Evolutionary conservation across 2,329 filamentous ascomycete genomes (phyloP), one percentile per base, ranked within the genome.

Genomic region (Lachnellula suecica): DNA sequence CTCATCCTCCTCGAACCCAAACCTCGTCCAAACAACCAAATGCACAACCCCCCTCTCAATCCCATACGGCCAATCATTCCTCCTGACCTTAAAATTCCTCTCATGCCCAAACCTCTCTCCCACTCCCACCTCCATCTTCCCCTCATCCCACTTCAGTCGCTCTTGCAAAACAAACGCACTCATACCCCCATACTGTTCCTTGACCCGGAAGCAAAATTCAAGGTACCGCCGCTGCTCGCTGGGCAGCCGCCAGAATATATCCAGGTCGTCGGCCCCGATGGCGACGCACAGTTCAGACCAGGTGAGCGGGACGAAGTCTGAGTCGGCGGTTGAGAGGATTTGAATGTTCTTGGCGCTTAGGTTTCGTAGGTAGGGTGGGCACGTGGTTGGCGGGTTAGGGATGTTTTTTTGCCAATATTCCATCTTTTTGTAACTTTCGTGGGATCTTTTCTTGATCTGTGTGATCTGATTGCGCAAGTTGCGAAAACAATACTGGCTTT

Each of bases 1-100:
- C 29, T 31, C 29, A 31, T 31, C 29, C 29, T 31, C 29, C 29
- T 31, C 29, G 15, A 31, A 31, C 8, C 29, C 29, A 31, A 31
- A 31, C 70, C 95, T 96, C 45, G 88, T 92, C 92, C 91, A 96
- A 15, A 95, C 83, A 10, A 96, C 89, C 2, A 96, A 76, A 66
- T 96, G 91, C 17, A 89, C 79, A 58, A 95, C 91, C 44, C 81
- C 77, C 41, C 74, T 66, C 60, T 93, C 89, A 47, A 96, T 76
- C 0, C 89, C 91, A 63, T 96, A 96, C 1, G 91, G 91, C 88
- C 91, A 96, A 75, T 96, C 91, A 66, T 96, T 96, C 72, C 81
- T 82, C 38, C 96, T 70, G 47, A 95, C 84, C 68, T 83, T 89
- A 64, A 85, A 72, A 31, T 31, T 31, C 29, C 15, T 15, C 15